Conservation (phyloP, 2,329 filamentous ascomycete species). For the Byssochlamys sp. region DNA sequence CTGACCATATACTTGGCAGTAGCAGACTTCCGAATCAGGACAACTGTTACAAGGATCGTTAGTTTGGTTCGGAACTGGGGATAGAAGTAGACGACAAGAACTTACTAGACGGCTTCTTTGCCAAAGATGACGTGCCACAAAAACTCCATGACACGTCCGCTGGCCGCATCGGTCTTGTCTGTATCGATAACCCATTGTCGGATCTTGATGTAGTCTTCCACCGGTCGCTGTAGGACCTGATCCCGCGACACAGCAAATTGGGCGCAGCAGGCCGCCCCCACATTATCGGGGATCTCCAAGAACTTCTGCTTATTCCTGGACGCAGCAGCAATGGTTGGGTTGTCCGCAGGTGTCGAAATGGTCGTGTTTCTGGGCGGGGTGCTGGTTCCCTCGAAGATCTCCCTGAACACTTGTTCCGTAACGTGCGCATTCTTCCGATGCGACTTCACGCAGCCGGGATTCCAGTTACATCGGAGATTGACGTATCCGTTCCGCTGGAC, state of each 20-base stretch:
- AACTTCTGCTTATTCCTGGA: conserved; percentile 23
- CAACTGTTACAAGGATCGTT: conserved; percentile 15
- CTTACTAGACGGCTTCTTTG: conserved; percentile 32
- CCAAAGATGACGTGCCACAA: conserved; percentile 53
- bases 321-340: not conserved
- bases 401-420: conserved; percentile 27
- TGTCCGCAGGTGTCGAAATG: conserved; percentile 2
- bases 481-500: conserved; percentile 49
- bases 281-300: conserved; percentile 37
- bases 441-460: conserved; percentile 42
- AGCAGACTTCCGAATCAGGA: conserved; percentile 25
- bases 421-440: conserved; percentile 28
- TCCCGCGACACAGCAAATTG: conserved; percentile 54
- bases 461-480: conserved; percentile 53
- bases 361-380: conserved; percentile 23
- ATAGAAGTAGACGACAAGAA: not conserved
- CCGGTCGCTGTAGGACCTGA: conserved; percentile 41
- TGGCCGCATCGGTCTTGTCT: conserved; percentile 44
- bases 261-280: conserved; percentile 54
- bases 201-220: conserved; percentile 47
- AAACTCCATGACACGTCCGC: conserved; percentile 55
- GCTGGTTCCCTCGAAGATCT: conserved; percentile 32
- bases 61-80: conserved; percentile 2
- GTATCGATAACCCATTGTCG: conserved; percentile 53
- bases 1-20: conserved; percentile 28